Base-by-base conservation (phyloP, 2,329 filamentous ascomycete species). In the Epichloe elymi region DNA sequence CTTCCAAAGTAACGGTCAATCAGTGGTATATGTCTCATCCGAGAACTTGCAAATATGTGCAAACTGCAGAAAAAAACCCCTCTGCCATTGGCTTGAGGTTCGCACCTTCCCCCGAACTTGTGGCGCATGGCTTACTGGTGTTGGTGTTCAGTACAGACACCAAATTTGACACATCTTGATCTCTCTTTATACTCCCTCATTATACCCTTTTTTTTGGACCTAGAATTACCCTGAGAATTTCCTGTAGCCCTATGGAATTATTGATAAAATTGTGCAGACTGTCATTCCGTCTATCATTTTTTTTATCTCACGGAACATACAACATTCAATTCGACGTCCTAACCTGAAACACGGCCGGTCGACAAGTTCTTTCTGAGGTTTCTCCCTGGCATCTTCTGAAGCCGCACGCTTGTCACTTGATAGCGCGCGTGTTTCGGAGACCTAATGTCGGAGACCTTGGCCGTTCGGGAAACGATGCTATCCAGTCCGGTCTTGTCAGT, bases 401-500 rank as follows among this genome's bases (percentile, higher is more conserved):
- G 11, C 30, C n/a, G 4, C 42, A 40, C 46, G 36, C 30, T 39
- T 35, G 10, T 33, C 1, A 46, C 23, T 12, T 15, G 14, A 17
- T 14, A 47, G 49, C 14, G 46, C 46, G 33, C 15, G 26, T 35
- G 44, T 4, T n/a, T 50, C 10, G 41, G 20, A 8, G 37, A 40
- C 49, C 46, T 48, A 33, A 65, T 63, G 58, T 54, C 59, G 26
- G 19, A 55, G 36, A 52, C 52, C 5, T 43, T 54, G 35, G 15
- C 35, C 17, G 10, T 49, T 33, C 44, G 43, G 36, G 47, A 43
- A 19, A 30, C 35, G 7, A 51, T 53, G 45, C 19, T 49, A 17
- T 11, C 37, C 15, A 45, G 39, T 43, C 43, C 40, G 33, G n/a
- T 52, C 10, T 37, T 33, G 37, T 26, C 45, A 19, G 20, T 37